Evolutionary conservation across 192 early-diverging fungal species (phyloP).

Genomic region (Backusella circina): DNA sequence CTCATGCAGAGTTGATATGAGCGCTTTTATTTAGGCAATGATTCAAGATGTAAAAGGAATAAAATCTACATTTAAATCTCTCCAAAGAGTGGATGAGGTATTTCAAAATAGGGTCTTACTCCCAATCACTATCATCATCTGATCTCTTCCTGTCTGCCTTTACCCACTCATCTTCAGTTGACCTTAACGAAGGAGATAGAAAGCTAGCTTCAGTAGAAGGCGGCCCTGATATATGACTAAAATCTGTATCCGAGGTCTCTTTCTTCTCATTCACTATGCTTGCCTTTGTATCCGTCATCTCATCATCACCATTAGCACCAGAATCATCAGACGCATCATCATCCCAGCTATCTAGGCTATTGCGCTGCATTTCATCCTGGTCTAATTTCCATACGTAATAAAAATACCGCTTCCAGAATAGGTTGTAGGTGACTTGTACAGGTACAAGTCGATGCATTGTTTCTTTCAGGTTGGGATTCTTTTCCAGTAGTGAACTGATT

Average conservation of each 20-base stretch:
- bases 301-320: constrained; percentile 8
- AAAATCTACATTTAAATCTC: too few species aligned
- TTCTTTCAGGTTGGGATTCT: constrained; percentile 39
- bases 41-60: too few species aligned
- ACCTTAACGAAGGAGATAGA: constrained; percentile 16
- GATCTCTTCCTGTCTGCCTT: constrained; percentile 13
- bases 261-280: not conserved
- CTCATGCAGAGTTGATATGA: not conserved
- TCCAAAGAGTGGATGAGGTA: too few species aligned
- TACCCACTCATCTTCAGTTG: constrained; percentile 22
- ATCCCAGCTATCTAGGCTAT: constrained; percentile 22
- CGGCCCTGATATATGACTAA: constrained; percentile 19
- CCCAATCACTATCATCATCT: constrained; percentile 32
- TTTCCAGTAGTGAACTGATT: constrained; percentile 35
- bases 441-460: constrained; percentile 47
- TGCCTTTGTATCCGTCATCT: not conserved
- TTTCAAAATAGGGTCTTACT: constrained; percentile 2
- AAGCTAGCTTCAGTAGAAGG: constrained; percentile 27
- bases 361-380: constrained; percentile 44
- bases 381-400: constrained; percentile 46
- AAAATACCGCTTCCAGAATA: constrained; percentile 49
- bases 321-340: constrained; percentile 19
- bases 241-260: constrained; percentile 21
- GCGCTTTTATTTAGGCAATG: not conserved
- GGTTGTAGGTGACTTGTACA: constrained; percentile 38